These are phyloP conservation scores for Lichtheimia corymbifera DNA, from an alignment of 371 early-diverging fungal genomes.

Conservation along the genomic window DNA sequence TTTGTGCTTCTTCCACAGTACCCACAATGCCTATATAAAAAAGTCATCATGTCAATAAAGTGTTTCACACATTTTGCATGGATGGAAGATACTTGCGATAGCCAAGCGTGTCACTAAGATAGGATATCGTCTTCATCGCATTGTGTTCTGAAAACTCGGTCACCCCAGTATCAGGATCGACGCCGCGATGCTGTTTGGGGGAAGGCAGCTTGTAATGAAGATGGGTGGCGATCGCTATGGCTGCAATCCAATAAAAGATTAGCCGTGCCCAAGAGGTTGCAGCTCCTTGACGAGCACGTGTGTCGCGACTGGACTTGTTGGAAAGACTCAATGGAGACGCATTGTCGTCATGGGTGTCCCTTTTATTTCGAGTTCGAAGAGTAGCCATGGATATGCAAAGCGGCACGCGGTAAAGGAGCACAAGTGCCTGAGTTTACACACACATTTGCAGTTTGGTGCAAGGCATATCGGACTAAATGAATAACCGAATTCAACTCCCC, in stretches of 20 bases:
- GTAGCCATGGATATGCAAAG: neutral
- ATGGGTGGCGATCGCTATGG: conserved; percentile 30
- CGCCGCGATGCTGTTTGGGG: conserved; percentile 40
- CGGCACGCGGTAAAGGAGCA: no score
- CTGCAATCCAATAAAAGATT: conserved; percentile 21
- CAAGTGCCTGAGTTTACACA: no score
- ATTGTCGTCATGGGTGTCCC: no score
- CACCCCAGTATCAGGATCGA: conserved; percentile 33
- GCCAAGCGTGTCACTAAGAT: conserved; percentile 58
- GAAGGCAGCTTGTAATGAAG: conserved; percentile 45
- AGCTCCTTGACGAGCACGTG: conserved; percentile 6
- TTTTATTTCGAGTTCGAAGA: neutral
- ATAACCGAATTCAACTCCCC: no score
- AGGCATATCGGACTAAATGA: no score
- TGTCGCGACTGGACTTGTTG: neutral
- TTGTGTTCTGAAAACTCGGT: conserved; percentile 59
- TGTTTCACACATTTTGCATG: conserved; percentile 12
- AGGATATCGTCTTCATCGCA: conserved; percentile 48
- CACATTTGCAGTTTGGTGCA: no score
- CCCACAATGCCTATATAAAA: conserved; percentile 47
- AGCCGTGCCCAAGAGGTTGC: conserved; percentile 15
- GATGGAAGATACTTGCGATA: conserved; percentile 38
- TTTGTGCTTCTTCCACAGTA: conserved; percentile 45
- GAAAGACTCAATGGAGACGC: neutral
- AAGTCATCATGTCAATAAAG: no score